Evolutionary conservation across 139 green algal genomes (phyloP).

Genomic region (Coelastrella sp.): DNA sequence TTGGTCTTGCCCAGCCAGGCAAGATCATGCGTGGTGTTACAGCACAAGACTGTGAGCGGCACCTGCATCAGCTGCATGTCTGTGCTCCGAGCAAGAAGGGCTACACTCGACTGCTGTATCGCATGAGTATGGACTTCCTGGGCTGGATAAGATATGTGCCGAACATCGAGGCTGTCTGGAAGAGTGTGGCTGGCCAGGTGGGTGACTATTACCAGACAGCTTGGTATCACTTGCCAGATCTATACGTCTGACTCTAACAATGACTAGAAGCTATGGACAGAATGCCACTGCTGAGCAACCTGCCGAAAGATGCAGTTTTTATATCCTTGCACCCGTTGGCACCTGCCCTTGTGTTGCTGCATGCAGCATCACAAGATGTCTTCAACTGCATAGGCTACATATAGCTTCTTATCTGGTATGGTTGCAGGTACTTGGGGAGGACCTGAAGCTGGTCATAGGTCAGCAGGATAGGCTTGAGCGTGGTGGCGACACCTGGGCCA

Average conservation of each 20-base stretch:
- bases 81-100: slow-evolving; percentile 89
- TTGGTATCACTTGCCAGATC: neutral
- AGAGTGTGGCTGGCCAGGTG: slow-evolving; percentile 52
- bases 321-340: too few species aligned
- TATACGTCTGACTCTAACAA: too few species aligned
- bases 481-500: slow-evolving; percentile 91
- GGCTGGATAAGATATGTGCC: slow-evolving; percentile 88
- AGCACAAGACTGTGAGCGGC: slow-evolving; percentile 83
- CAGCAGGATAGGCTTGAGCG: slow-evolving; percentile 95
- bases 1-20: slow-evolving; percentile 93
- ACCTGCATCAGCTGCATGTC: slow-evolving; percentile 98
- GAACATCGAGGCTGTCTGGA: slow-evolving; percentile 90
- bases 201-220: neutral
- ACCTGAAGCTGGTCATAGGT: slow-evolving; percentile 94
- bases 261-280: neutral
- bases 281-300: too few species aligned
- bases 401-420: too few species aligned
- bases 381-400: too few species aligned
- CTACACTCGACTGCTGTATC: slow-evolving; percentile 96
- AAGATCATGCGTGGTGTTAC: slow-evolving; percentile 84
- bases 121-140: slow-evolving; percentile 98
- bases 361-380: too few species aligned
- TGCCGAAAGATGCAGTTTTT: too few species aligned
- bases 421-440: slow-evolving; percentile 95
- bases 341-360: too few species aligned